Base-by-base conservation (phyloP, 2,329 filamentous ascomycete genomes). In the Neocucurbitaria cava region DNA sequence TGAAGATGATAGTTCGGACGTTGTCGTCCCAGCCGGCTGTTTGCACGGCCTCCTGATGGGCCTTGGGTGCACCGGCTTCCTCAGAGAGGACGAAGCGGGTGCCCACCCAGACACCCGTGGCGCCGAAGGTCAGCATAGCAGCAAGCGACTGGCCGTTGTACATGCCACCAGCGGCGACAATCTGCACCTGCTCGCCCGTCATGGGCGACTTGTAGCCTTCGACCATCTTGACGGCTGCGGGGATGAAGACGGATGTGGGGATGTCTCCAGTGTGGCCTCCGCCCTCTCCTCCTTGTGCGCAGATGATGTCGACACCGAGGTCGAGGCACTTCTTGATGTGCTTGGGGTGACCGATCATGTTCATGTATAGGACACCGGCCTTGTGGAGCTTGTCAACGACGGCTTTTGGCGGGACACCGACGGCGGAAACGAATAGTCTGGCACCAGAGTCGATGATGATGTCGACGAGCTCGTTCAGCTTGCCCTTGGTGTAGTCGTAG, bases 291-390 rank as follows among this genome's bases (percentile, higher is more conserved):
- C 95, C 95, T 82, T 99, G 95, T 47, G 95, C 95, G 82, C 94
- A 98, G 82, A 99, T 98, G 71, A 99, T 90, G 79, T 99, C 95
- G 68, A 88, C 91, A 64, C 93, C 95, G 54, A 75, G 85, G 46
- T 94, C 92, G 59, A 99, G 85, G 79, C 92, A 96, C 85, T 98
- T 99, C 80, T 92, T 86, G 61, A 96, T 94, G 82, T 99, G 95
- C 88, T 99, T 99, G 74, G 95, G 94, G 85, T 99, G 95, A 65
- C 95, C 95, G 76, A 99, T 93, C 95, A 99, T 99, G 88, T 99
- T 99, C 95, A 98, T 98, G 85, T 96, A 96, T 65, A 96, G 85
- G 66, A 99, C 86, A 65, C 93, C 93, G 71, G 87, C 82, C 73
- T 87, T 85, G 85, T 99, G 95, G 42, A 99, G 87, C 75, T 86